Evolutionary conservation across 495 filamentous ascomycete genomes (phyloP), one percentile per base, ranked within the genome.

Genomic region (Gamarada debralockiae): DNA sequence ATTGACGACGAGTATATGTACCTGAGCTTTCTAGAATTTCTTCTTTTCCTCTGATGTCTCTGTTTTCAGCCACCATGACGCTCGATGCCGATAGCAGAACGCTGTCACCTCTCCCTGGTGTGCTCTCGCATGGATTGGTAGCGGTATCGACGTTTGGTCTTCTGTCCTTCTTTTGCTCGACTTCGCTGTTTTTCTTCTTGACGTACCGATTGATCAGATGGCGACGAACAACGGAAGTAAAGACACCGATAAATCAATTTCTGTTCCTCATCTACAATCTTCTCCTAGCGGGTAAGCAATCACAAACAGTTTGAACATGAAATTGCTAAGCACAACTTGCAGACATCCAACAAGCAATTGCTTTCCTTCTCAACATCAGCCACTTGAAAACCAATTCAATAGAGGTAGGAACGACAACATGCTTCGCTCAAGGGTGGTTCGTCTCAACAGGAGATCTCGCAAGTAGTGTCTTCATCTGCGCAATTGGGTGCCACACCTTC

Each of bases 231-330:
- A 41, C 50, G 46, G 53, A 52, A 27, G 14, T n/a, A n/a, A 23
- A 23, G 20, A 3, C 41, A 49, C 41, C 56, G 7, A 57, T 48
- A 15, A 90, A 90, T 62, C 86, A 92, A 64, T 89, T 86, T 56
- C 73, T 90, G 3, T 57, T 90, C 37, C 73, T 92, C 13, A 82
- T 90, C 38, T 84, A 82, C 63, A 89, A 89, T 63, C 77, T 90
- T 15, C 68, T 90, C 3, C 61, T 90, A 41, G 87, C 87, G 48
- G 87, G 37, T 39, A 39, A 7, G 37, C n/a, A 39, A 39, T 20
- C 14, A 7, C 4, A 5, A 15, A 39, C 18, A 4, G 4, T 39
- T 39, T 20, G 18, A 4, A 39, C n/a, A n/a, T 20, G 3, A 6
- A 20, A 5, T 20, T 39, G n/a, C 37, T 39, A 7, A 39, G 4